These are phyloP conservation scores for Apiotrichum porosum DNA, from an alignment of 1,284 basidiomycete genomes.

Conservation along the genomic window DNA sequence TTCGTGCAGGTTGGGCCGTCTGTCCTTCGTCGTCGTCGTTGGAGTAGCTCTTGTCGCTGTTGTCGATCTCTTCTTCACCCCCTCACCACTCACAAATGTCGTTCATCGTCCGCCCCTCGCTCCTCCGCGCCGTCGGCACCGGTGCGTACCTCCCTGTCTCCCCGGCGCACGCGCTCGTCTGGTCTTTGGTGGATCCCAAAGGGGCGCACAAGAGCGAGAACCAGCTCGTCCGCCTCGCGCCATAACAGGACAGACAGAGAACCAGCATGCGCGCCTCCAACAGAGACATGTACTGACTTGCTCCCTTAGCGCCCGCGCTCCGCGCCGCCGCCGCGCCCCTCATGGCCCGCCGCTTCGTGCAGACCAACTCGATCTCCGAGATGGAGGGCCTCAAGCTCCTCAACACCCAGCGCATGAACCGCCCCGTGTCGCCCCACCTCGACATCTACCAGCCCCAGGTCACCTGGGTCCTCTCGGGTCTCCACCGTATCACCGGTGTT, in stretches of 20 bases:
- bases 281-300: neutral
- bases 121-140: conserved; percentile 19
- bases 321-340: conserved; percentile 2
- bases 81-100: conserved; percentile 6
- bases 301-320: conserved; percentile 13
- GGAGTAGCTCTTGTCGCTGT: too few species aligned
- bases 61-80: neutral
- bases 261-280: neutral
- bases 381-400: conserved; percentile 53
- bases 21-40: too few species aligned
- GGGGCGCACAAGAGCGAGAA: too few species aligned
- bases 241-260: too few species aligned
- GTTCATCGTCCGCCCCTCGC: conserved; percentile 17
- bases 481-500: conserved; percentile 76
- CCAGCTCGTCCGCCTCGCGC: too few species aligned
- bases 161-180: too few species aligned
- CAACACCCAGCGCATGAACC: conserved; percentile 76
- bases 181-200: too few species aligned
- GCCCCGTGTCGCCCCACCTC: conserved; percentile 87
- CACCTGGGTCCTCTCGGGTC: conserved; percentile 82
- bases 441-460: conserved; percentile 93
- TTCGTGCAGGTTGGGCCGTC: too few species aligned
- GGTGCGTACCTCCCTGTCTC: conserved; percentile 6
- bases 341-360: conserved; percentile 15
- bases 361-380: conserved; percentile 34